Evolutionary conservation across 1,284 basidiomycete genomes (phyloP), one percentile per base, ranked within the genome.

Genomic region (Sphagnurus paluster): DNA sequence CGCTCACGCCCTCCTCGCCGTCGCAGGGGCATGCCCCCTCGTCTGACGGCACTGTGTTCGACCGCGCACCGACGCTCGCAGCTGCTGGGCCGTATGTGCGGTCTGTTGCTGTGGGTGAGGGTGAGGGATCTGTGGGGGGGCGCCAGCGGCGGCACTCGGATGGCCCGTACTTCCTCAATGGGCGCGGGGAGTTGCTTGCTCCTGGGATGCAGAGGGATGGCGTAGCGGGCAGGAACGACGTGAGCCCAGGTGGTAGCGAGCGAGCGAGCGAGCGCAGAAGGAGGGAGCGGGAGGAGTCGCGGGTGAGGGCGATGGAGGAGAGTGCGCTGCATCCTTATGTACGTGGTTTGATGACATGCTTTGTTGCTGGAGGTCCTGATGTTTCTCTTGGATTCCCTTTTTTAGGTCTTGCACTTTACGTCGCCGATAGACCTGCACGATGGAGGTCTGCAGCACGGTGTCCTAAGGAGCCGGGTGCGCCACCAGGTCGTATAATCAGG

Each of bases 11-110:
- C 19, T 55, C 49, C n/a, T 41, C 42, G 20, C 46, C 52, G 9
- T 48, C 45, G 11, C 56, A 28, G 30, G 48, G 29, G n/a, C 36
- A 55, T 19, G 56, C 55, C 10, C 50, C 55, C 7, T 54, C 54
- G 17, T 65, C 63, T 11, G 57, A 60, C 39, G 62, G 64, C 48
- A 60, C 62, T 2, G 55, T 61, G 23, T 65, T 62, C 57, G 63
- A 63, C 36, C 47, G 51, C 9, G 45, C 32, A 13, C 16, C 28
- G 24, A n/a, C 25, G 16, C 23, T 20, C 34, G 38, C 39, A 39
- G 38, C 32, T 39, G 4, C 20, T 7, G 34, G 11, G 20, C 20
- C 3, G 32, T 21, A 29, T 19, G 20, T 19, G 20, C 30, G 43
- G 17, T 29, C 4, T 20, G 26, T 19, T 21, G 20, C 14, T 24